Percentiles rank a stretch among this genome's conserved stretches.
Evolutionary conservation across 805 yeast genomes (phyloP).

Genomic region (Candida rishiriensis): DNA sequence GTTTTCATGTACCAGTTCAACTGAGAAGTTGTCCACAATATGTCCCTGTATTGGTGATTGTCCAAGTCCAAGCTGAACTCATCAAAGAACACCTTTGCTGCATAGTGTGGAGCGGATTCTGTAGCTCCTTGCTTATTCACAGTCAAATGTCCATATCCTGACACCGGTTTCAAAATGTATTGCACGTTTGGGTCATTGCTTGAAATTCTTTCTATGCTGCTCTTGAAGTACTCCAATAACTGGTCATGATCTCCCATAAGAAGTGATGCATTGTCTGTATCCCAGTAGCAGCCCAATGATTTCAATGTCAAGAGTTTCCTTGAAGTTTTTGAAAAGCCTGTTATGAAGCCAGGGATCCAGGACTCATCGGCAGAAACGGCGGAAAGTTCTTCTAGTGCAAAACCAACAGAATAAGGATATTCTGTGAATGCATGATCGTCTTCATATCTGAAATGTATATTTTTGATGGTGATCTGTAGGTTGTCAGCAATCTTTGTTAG

Average conservation of each 20-base stretch:
- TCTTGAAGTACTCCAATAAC: conserved; percentile 44
- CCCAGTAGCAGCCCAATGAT: conserved; percentile 78
- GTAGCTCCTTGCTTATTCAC: conserved; percentile 77
- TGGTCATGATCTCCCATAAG: conserved; percentile 43
- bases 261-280: conserved; percentile 56
- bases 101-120: conserved; percentile 60
- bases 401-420: conserved; percentile 74
- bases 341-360: conserved; percentile 84
- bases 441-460: conserved; percentile 90
- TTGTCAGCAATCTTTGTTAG: conserved; percentile 90
- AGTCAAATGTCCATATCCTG: conserved; percentile 80
- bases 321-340: conserved; percentile 61
- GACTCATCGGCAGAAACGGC: conserved; percentile 84
- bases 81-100: conserved; percentile 73
- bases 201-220: conserved; percentile 34
- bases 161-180: conserved; percentile 76
- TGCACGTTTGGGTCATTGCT: conserved; percentile 34
- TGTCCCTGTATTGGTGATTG: conserved; percentile 77
- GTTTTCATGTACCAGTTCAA: conserved; percentile 77
- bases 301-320: conserved; percentile 74
- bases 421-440: conserved; percentile 70
- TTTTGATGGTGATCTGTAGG: conserved; percentile 82
- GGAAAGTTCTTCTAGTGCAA: conserved; percentile 79
- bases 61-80: conserved; percentile 87
- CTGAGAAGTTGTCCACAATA: conserved; percentile 75